These are phyloP conservation scores for Sugiyamaella paludigena DNA, from an alignment of 1,139 yeast genomes.

Conservation along the genomic window DNA sequence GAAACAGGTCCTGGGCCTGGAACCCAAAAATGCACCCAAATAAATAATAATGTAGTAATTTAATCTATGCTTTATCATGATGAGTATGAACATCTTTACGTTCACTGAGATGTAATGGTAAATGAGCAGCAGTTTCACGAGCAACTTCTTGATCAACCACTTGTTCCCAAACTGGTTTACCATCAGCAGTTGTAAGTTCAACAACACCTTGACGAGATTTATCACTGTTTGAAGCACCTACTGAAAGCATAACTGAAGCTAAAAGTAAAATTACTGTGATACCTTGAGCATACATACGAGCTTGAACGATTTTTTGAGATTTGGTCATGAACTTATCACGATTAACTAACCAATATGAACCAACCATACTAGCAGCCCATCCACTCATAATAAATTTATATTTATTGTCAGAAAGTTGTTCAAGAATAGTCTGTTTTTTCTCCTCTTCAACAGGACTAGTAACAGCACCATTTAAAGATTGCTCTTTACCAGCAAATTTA, in stretches of 20 bases:
- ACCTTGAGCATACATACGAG: slow-evolving; percentile 93
- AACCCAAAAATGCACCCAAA: neutral
- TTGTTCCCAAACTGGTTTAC: slow-evolving; percentile 32
- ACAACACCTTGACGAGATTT: slow-evolving; percentile 5
- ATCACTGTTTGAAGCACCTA: slow-evolving; percentile 11
- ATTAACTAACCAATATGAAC: slow-evolving; percentile 76
- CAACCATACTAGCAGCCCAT: slow-evolving; percentile 86
- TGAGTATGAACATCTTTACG: slow-evolving; percentile 3
- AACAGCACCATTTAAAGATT: neutral
- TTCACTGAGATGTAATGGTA: slow-evolving; percentile 22
- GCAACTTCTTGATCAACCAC: slow-evolving; percentile 32
- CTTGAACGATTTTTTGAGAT: slow-evolving; percentile 86
- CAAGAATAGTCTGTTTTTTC: slow-evolving; percentile 5
- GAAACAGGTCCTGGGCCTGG: neutral
- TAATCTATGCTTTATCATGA: neutral
- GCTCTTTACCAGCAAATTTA: slow-evolving; percentile 1
- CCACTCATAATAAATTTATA: slow-evolving; percentile 73
- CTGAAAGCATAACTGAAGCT: slow-evolving; percentile 36
- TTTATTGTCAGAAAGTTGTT: slow-evolving; percentile 48
- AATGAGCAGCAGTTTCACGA: slow-evolving; percentile 27
- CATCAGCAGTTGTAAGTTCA: slow-evolving; percentile 10
- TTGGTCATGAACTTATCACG: slow-evolving; percentile 73
- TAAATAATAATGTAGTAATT: neutral
- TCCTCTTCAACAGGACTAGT: neutral
- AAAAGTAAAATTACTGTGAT: slow-evolving; percentile 44